Evolutionary conservation across 106 monocot species (phyloP).

Genomic region (Dendrobium huoshanense): DNA sequence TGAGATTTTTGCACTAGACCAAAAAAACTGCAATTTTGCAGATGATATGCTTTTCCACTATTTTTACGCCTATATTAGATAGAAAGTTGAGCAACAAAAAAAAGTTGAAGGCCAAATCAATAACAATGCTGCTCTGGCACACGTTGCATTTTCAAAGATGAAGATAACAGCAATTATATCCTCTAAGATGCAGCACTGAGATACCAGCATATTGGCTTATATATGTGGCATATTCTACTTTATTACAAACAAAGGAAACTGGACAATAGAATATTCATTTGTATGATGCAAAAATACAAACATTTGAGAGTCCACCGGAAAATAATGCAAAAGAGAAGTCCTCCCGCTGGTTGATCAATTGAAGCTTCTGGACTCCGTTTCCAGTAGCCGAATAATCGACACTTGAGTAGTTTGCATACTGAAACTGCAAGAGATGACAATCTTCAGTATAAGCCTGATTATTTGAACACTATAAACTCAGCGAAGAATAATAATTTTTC

Average conservation of each 20-base stretch:
- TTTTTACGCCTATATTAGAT: neutral
- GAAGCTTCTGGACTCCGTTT: conserved; percentile 67
- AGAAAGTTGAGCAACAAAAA: neutral
- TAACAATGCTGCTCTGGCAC: too few species aligned
- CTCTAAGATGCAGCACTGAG: too few species aligned
- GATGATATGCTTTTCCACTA: neutral
- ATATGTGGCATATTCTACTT: neutral
- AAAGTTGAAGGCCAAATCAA: neutral
- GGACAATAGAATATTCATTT: neutral
- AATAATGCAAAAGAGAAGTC: conserved; percentile 95
- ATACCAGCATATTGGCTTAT: neutral
- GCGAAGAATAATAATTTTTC: neutral
- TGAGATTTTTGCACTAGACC: neutral
- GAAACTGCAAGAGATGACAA: conserved; percentile 56
- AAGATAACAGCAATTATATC: too few species aligned
- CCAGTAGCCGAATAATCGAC: conserved; percentile 42
- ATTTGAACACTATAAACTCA: neutral
- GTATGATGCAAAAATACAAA: conserved; percentile 20
- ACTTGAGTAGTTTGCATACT: conserved; percentile 71
- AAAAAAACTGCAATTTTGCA: neutral
- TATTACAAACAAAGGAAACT: neutral
- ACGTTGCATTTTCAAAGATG: too few species aligned
- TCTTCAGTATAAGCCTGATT: neutral
- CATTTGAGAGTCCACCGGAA: conserved; percentile 68
- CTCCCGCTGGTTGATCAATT: conserved; percentile 87